Base-by-base conservation (phyloP, 495 filamentous ascomycete species). In the Podospora fimiseda region DNA sequence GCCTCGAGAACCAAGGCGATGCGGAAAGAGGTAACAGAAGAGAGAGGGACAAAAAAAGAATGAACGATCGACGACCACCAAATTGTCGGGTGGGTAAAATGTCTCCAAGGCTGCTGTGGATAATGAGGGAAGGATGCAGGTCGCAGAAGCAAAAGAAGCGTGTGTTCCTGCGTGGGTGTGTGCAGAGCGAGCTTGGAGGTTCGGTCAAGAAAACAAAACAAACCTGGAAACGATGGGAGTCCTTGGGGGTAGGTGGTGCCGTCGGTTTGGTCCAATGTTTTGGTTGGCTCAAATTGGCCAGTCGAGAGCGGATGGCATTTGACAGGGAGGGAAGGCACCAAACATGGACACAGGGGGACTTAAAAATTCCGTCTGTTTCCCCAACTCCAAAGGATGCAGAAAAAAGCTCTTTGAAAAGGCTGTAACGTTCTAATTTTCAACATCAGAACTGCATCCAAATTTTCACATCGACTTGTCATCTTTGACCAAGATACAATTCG, bases 1-100 rank as follows among this genome's bases (percentile, higher is more conserved):
- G 27, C n/a, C n/a, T n/a, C n/a, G n/a, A n/a, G n/a, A n/a, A 14
- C 24, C 18, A 52, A 43, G 9, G 45, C 24, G n/a, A n/a, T n/a
- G n/a, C n/a, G n/a, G 19, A 16, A 37, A 23, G 43, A 43, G 36
- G 21, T 14, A 39, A 19, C 16, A 23, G 42, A 21, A 43, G 24
- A 37, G 27, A 11, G 16, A 47, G 51, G 9, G 56, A 37, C n/a
- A 5, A 52, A 54, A 0, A 55, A 58, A 36, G 50, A 50, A 3
- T 33, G 27, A 33, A 33, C 11, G 27, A 33, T 6, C 11, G 6
- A 11, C 27, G 5, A 11, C 11, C 11, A 33, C 5, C 27, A 33
- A 5, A n/a, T n/a, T n/a, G n/a, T n/a, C n/a, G n/a, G 18, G 42
- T 8, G 22, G 16, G 16, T 44, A 13, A 14, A 44, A 22, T 13